These are phyloP conservation scores for Trametes cubensis DNA, from an alignment of 768 basidiomycete species.

Conservation along the genomic window DNA sequence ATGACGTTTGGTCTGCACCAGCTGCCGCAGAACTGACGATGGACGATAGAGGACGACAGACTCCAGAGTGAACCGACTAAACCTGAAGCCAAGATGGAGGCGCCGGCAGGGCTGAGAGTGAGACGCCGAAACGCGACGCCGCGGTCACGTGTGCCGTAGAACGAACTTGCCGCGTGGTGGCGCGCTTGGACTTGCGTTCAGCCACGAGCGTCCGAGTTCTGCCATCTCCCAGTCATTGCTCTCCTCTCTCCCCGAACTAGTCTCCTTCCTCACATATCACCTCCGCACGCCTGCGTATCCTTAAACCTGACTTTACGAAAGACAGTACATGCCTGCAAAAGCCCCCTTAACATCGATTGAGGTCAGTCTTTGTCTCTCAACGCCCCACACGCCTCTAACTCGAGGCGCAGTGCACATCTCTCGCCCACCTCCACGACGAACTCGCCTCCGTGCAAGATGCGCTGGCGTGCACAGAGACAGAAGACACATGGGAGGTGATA, in stretches of 20 bases:
- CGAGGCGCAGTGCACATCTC: slow-evolving; percentile 35
- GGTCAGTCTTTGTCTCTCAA: slow-evolving; percentile 14
- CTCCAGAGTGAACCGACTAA: no score
- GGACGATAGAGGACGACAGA: no score
- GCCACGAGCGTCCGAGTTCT: slow-evolving; percentile 3
- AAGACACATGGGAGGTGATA: slow-evolving; percentile 81
- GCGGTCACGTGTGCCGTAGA: slow-evolving; percentile 16
- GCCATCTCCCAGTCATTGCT: not conserved
- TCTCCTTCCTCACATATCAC: not conserved
- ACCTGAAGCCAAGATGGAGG: no score
- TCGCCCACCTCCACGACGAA: slow-evolving; percentile 39
- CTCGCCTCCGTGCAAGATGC: slow-evolving; percentile 47
- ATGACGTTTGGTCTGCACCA: no score
- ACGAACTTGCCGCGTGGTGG: slow-evolving; percentile 12
- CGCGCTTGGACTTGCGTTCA: slow-evolving; percentile 6
- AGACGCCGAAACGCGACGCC: slow-evolving; percentile 2
- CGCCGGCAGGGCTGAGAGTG: no score
- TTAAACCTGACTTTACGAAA: no score
- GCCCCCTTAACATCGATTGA: slow-evolving; percentile 20
- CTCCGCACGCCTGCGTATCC: not conserved
- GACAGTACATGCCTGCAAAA: slow-evolving; percentile 22
- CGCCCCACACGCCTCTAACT: not conserved
- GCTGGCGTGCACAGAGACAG: slow-evolving; percentile 60
- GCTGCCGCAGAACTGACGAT: no score
- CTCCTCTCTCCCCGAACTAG: not conserved